Base-by-base conservation (phyloP, 2,329 filamentous ascomycete genomes). In the Epichloe baconii region DNA sequence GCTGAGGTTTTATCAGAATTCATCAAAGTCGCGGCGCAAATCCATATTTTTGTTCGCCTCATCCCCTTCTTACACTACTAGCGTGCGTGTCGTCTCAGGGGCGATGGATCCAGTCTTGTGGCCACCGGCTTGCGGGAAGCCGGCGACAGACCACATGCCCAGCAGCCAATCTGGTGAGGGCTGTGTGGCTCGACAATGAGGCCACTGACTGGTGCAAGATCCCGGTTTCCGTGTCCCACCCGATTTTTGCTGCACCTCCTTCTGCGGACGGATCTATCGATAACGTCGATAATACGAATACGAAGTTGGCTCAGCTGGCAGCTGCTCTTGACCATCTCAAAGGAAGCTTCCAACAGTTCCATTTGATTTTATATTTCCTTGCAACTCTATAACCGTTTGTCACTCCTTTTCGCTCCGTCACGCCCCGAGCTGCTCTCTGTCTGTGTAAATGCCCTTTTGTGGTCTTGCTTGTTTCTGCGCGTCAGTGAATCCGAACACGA, bases 131-230 rank as follows among this genome's bases (percentile, higher is more conserved):
- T 31, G 43, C 6, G 23, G n/a, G 31, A 21, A 50, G 11, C 49
- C 49, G 36, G 11, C 37, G 23, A 37, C 48, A 44, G 31, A 21
- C 41, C 48, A 44, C 5, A 49, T 37, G 14, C 8, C 34, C 31
- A 31, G 15, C 21, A 44, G 42, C 43, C 43, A 50, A 43, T 43
- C 48, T 34, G 17, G n/a, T 23, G 5, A 8, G 61, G 59, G 60
- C 58, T 57, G 42, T 36, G 38, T 62, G 61, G 58, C 58, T 56
- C 57, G 58, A 66, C 60, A 64, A 66, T 68, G 63, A 66, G 64
- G 60, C 66, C 64, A 68, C 49, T 56, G 40, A 50, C 53, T 57
- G 55, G 53, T 56, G 55, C 47, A 48, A 53, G 48, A 52, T 66
- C 60, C 65, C 64, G 65, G 52, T 55, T 62, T 64, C 64, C 64